Conservation (phyloP, 805 yeast genomes). For the Lipomyces orientalis region DNA sequence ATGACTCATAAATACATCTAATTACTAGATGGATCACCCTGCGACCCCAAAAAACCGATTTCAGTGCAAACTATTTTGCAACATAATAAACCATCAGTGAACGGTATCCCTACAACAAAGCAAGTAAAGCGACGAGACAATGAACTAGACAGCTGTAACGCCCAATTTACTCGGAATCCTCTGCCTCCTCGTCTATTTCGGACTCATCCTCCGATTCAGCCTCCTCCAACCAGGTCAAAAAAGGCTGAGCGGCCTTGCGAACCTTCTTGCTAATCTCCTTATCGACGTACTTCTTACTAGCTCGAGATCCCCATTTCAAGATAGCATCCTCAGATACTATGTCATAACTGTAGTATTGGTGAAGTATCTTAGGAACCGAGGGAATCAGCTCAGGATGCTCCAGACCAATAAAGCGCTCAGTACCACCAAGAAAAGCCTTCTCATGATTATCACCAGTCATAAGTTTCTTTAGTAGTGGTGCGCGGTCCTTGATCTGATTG, state of each 20-base stretch:
- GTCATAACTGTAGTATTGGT: slow-evolving; percentile 82
- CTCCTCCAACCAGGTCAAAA: slow-evolving; percentile 90
- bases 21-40: not conserved
- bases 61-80: not conserved
- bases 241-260: slow-evolving; percentile 95
- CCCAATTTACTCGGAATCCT: not conserved
- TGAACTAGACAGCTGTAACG: not conserved
- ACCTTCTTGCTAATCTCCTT: slow-evolving; percentile 92
- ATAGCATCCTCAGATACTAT: slow-evolving; percentile 82
- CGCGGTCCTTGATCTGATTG: slow-evolving; percentile 73
- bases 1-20: slow-evolving; percentile 1
- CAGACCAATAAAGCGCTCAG: slow-evolving; percentile 89
- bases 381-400: slow-evolving; percentile 75
- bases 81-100: not conserved
- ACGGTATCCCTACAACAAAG: not conserved
- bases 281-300: slow-evolving; percentile 90
- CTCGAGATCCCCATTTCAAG: slow-evolving; percentile 84
- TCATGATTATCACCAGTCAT: slow-evolving; percentile 69
- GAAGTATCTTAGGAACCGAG: slow-evolving; percentile 78
- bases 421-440: slow-evolving; percentile 90
- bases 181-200: slow-evolving; percentile 38
- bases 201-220: slow-evolving; percentile 75
- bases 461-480: slow-evolving; percentile 81
- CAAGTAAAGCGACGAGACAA: not conserved
- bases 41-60: not conserved